Evolutionary conservation across 257 asterid species (phyloP).

Genomic region (Datura wrightii): DNA sequence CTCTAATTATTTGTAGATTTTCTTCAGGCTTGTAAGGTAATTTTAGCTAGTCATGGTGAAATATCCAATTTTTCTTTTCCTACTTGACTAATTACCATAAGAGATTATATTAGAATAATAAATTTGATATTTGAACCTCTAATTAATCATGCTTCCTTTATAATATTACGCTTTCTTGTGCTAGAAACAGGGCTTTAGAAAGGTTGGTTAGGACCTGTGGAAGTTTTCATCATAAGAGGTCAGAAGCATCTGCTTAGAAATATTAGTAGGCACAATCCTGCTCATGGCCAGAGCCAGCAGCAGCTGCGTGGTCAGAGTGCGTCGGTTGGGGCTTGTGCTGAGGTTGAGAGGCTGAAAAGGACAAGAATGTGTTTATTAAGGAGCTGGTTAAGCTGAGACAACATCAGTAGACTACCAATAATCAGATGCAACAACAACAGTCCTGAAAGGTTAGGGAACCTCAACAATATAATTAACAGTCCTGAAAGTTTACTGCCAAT

Average conservation of each 20-base stretch:
- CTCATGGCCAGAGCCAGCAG: constrained; percentile 70
- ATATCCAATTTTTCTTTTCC: background rate
- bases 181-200: constrained; percentile 70
- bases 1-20: background rate
- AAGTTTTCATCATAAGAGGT: constrained; percentile 89
- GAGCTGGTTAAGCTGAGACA: constrained; percentile 85
- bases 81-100: background rate
- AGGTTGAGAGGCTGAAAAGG: constrained; percentile 90
- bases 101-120: background rate
- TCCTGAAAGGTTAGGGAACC: constrained; percentile 72
- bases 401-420: constrained; percentile 83
- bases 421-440: constrained; percentile 73
- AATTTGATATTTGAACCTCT: background rate
- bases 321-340: constrained; percentile 70
- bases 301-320: constrained; percentile 61
- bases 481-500: constrained; percentile 51
- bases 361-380: constrained; percentile 87
- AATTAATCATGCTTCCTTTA: constrained; percentile 5
- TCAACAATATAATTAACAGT: constrained; percentile 33
- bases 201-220: constrained; percentile 88
- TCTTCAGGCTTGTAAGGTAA: background rate
- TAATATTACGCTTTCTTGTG: constrained; percentile 22
- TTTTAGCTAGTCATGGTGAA: constrained; percentile 17
- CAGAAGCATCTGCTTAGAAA: constrained; percentile 77
- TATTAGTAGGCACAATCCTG: constrained; percentile 77